Evolutionary conservation across 1,284 basidiomycete species (phyloP).

Genomic region (Fistulinella cinereoalba): DNA sequence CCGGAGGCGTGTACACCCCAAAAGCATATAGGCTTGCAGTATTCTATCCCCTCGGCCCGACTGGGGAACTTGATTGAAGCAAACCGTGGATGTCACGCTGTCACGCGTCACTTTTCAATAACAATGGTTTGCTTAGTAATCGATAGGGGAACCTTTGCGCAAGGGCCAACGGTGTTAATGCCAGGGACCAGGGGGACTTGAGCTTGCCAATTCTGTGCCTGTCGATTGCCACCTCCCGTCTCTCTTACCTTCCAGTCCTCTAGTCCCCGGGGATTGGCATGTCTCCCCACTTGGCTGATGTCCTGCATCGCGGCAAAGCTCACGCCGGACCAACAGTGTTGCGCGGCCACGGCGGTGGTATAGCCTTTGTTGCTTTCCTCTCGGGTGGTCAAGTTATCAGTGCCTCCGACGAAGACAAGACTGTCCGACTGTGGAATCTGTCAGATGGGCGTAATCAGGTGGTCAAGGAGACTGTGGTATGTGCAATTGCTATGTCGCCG

Average conservation of each 20-base stretch:
- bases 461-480: constrained; percentile 4
- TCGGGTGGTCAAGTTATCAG: constrained; percentile 17
- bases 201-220: not conserved
- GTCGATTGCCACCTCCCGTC: not conserved
- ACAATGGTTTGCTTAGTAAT: no score
- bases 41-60: no score
- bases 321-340: constrained; percentile 7
- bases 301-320: not conserved
- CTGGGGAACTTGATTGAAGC: no score
- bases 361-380: constrained; percentile 17
- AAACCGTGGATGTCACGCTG: no score
- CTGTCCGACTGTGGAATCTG: constrained; percentile 19
- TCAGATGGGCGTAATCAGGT: not conserved
- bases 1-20: no score
- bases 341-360: constrained; percentile 11
- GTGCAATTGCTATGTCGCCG: constrained; percentile 9
- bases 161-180: not conserved
- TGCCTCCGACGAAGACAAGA: constrained; percentile 16
- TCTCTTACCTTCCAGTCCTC: not conserved
- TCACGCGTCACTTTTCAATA: no score
- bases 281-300: constrained; percentile 2
- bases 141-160: not conserved
- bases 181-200: no score
- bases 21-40: no score
- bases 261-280: not conserved